Percentiles rank a stretch among this genome's conserved stretches.
These are phyloP conservation scores for Lablab purpureus DNA, from an alignment of 306 rosid species.

Conservation along the genomic window DNA sequence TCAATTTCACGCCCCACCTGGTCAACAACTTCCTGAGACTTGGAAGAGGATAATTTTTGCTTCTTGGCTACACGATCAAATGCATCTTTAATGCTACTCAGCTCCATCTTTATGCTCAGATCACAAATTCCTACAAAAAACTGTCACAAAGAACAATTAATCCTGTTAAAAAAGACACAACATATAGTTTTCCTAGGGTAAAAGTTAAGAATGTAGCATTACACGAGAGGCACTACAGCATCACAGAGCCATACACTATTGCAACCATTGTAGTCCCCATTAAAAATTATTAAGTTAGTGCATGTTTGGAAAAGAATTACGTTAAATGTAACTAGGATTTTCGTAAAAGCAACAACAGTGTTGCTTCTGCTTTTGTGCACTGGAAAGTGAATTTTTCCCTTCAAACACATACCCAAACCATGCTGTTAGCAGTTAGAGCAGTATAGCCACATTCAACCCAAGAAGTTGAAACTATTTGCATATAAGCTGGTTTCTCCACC, in stretches of 20 bases:
- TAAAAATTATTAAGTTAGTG: neutral
- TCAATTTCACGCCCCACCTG: conserved; percentile 75
- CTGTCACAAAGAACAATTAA: conserved; percentile 45
- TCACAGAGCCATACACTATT: conserved; percentile 11
- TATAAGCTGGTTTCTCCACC: conserved; percentile 27
- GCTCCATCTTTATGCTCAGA: conserved; percentile 68
- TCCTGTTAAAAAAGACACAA: conserved; percentile 27
- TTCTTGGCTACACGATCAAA: conserved; percentile 86
- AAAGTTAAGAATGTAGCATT: conserved; percentile 7
- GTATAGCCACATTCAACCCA: conserved; percentile 24
- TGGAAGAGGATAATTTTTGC: conserved; percentile 83
- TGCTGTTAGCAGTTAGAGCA: neutral
- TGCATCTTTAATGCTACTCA: conserved; percentile 78
- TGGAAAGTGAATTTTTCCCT: no score
- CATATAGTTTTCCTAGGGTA: neutral
- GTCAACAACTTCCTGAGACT: conserved; percentile 77
- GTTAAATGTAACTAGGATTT: no score
- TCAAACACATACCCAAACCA: no score
- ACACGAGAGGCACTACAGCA: conserved; percentile 21
- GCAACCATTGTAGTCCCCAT: neutral
- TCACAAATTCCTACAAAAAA: conserved; percentile 55
- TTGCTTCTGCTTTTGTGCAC: no score
- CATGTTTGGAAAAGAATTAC: no score
- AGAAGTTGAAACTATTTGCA: conserved; percentile 34
- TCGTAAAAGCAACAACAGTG: no score